Percentiles rank a stretch among this genome's conserved stretches.
Conservation (phyloP, 164 flowering plant species). For the Stephania japonica region DNA sequence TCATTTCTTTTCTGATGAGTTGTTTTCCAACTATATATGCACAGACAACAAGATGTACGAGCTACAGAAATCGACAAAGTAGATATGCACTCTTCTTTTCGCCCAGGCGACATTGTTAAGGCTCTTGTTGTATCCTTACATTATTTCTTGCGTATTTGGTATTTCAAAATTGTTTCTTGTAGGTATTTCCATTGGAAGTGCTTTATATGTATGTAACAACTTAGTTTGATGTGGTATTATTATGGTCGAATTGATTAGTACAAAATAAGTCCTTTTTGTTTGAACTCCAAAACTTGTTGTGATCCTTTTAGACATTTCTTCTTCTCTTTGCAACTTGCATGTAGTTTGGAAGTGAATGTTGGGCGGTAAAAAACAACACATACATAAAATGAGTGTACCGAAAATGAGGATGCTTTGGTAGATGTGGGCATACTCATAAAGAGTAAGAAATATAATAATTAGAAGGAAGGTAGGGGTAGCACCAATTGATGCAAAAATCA, state of each 20-base stretch:
- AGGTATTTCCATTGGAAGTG: not conserved
- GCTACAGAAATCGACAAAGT: conserved; percentile 98
- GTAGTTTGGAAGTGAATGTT: not conserved
- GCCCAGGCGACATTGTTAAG: conserved; percentile 84
- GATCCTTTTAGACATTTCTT: not conserved
- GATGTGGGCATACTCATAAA: not conserved
- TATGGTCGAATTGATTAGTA: not conserved
- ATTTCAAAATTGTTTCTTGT: not conserved
- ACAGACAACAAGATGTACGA: conserved; percentile 98
- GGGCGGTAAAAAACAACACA: too few species aligned
- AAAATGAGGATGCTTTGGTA: too few species aligned
- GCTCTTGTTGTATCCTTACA: conserved; percentile 83
- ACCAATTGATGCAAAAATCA: too few species aligned
- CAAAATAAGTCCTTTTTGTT: not conserved
- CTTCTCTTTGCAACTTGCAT: not conserved
- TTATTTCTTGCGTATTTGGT: not conserved
- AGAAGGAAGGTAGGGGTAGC: too few species aligned
- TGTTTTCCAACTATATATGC: conserved; percentile 6
- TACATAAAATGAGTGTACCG: too few species aligned
- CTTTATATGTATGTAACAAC: not conserved
- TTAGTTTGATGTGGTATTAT: not conserved
- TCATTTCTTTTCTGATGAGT: not conserved
- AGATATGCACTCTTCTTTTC: conserved; percentile 88
- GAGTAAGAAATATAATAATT: too few species aligned
- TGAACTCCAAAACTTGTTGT: not conserved